Evolutionary conservation across 108 stramenopile genomes (phyloP).

Genomic region (Chaetoceros tenuissimus): DNA sequence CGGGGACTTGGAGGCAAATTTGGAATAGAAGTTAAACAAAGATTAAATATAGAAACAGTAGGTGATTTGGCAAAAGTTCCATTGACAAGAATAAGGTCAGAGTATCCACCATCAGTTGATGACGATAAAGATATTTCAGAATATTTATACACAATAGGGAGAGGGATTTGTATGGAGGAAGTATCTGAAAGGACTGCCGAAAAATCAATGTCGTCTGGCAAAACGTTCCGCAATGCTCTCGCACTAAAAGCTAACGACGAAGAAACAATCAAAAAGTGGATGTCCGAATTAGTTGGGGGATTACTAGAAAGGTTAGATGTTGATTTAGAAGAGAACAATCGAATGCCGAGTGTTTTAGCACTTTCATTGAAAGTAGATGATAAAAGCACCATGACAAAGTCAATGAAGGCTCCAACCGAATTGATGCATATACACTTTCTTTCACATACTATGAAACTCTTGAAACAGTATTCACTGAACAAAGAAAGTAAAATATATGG

Average conservation of each 20-base stretch:
- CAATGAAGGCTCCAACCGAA: neutral
- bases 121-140: neutral
- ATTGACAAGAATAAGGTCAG: neutral
- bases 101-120: conserved; percentile 1
- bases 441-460: neutral
- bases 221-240: conserved; percentile 1
- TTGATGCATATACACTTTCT: neutral
- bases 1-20: conserved; percentile 18
- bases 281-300: neutral
- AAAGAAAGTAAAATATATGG: neutral
- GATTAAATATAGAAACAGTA: neutral
- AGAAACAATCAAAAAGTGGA: neutral
- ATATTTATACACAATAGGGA: neutral
- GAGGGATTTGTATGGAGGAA: conserved; percentile 6
- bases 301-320: conserved; percentile 1
- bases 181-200: neutral
- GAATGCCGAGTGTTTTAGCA: neutral
- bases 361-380: neutral
- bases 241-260: neutral
- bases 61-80: conserved; percentile 4
- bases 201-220: conserved; percentile 1
- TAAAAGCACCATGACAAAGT: neutral
- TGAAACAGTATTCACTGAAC: neutral
- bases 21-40: conserved; percentile 1
- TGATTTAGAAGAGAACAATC: neutral